Conservation (phyloP, 768 basidiomycete species). For the Strobilomyces echinocephalus region DNA sequence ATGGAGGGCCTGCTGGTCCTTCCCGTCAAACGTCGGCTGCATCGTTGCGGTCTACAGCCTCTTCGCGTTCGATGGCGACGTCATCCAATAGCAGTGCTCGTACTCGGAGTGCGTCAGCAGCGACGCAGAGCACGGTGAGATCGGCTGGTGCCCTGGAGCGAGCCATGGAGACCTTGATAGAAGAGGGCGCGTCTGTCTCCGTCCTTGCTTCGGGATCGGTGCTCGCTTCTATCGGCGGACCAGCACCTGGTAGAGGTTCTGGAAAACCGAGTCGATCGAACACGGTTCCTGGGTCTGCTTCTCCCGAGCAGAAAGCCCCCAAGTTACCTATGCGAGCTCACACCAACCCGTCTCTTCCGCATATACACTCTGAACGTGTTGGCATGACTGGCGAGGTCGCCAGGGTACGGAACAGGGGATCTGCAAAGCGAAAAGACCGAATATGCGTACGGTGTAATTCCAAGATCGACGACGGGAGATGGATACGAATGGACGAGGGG, state of each 20-base stretch:
- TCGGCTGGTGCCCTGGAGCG: constrained; percentile 41
- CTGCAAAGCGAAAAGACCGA: constrained; percentile 33
- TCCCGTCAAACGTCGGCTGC: constrained; percentile 25
- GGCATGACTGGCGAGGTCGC: constrained; percentile 25
- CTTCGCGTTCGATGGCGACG: constrained; percentile 12
- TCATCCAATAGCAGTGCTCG: constrained; percentile 11
- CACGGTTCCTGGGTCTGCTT: constrained; percentile 44
- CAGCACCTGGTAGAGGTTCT: constrained; percentile 13
- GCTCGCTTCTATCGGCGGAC: constrained; percentile 26
- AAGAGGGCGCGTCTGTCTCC: constrained; percentile 36
- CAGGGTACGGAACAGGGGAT: constrained; percentile 31
- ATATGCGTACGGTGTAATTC: constrained; percentile 66
- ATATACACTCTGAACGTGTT: constrained; percentile 29
- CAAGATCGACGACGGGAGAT: constrained; percentile 72
- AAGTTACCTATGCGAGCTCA: constrained; percentile 56
- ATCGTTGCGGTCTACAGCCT: constrained; percentile 19
- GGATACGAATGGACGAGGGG: constrained; percentile 75
- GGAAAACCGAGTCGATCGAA: constrained; percentile 43
- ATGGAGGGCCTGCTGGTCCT: constrained; percentile 19
- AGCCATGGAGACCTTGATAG: constrained; percentile 50
- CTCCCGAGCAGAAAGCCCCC: constrained; percentile 42
- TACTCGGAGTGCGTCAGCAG: constrained; percentile 24
- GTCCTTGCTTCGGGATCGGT: constrained; percentile 33
- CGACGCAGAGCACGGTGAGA: constrained; percentile 26
- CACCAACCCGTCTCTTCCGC: constrained; percentile 43